A percentile compares a stretch with the other conserved stretches of the same genome.
phyloP scores from a whole-genome alignment of 208 protist species.

The Trypanosoma avium region DNA sequence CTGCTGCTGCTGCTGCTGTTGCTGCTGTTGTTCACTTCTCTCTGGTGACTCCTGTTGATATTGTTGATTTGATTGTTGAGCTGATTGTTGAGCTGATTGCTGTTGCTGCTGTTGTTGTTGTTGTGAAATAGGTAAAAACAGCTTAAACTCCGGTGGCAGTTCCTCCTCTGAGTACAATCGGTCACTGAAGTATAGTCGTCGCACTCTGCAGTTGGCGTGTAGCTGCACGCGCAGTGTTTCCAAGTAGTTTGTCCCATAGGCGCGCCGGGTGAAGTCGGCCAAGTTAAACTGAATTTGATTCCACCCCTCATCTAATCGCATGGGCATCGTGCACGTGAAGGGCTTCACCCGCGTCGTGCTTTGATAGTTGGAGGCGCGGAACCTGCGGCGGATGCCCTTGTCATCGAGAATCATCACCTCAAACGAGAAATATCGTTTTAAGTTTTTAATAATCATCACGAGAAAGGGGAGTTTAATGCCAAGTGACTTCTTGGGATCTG shows the following conservation, averaged over 20 bases:
- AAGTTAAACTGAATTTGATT: constrained; percentile 99
- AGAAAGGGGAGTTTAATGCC: constrained; percentile 99
- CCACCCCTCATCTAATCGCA: constrained; percentile 99
- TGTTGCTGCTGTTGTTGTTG: constrained; percentile 44
- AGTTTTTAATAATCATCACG: constrained; percentile 99
- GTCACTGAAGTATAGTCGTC: constrained; percentile 99
- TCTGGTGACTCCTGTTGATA: constrained; percentile 16
- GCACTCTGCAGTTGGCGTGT: constrained; percentile 99
- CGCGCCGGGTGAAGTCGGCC: constrained; percentile 97
- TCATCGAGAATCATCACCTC: constrained; percentile 99
- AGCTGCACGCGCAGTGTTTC: constrained; percentile 98
- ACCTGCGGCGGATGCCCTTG: constrained; percentile 97
- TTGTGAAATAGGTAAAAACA: constrained; percentile 95
- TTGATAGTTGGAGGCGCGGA: constrained; percentile 99
- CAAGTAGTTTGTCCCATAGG: constrained; percentile 99
- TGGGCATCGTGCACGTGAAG: constrained; percentile 99
- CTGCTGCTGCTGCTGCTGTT: constrained; percentile 6
- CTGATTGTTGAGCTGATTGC: too few relatives aligned
- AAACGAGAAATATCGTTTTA: constrained; percentile 99
- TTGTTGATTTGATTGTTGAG: constrained; percentile 20
- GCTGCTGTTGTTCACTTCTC: constrained; percentile 15
- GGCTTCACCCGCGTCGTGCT: constrained; percentile 98
- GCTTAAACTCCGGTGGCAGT: constrained; percentile 99
- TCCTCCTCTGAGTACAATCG: constrained; percentile 99
- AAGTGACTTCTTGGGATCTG: constrained; percentile 96